Conservation (phyloP, 805 yeast genomes). For the Candida germanica region DNA sequence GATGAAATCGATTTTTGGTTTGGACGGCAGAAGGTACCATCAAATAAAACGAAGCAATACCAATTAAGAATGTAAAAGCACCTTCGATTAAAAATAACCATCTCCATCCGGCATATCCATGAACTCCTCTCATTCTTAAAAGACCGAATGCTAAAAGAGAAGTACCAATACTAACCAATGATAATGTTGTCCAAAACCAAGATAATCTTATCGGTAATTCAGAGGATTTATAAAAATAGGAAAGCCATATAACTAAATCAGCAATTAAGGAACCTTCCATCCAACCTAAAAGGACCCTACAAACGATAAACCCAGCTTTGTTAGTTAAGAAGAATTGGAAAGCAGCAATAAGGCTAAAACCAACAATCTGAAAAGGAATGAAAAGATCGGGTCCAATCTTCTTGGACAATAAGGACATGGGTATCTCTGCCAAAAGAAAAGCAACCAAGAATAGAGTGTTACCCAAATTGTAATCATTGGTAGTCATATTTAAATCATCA, state of each 20-base stretch:
- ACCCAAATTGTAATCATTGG: constrained; percentile 39
- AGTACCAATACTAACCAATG: constrained; percentile 20
- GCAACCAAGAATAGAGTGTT: constrained; percentile 40
- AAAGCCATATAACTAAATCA: constrained; percentile 58
- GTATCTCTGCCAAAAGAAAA: constrained; percentile 45
- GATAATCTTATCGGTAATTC: constrained; percentile 60
- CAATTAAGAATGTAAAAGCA: constrained; percentile 50
- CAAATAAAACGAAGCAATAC: constrained; percentile 39
- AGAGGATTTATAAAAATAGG: constrained; percentile 57
- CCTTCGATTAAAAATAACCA: constrained; percentile 70
- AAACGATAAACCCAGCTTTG: constrained; percentile 21
- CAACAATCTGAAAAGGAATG: constrained; percentile 43
- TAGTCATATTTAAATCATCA: constrained; percentile 31
- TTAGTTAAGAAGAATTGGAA: constrained; percentile 22
- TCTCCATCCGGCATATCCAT: constrained; percentile 44
- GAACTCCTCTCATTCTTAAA: constrained; percentile 17
- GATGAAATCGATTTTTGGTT: constrained; percentile 48
- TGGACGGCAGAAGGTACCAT: constrained; percentile 59
- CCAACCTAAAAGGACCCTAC: constrained; percentile 26
- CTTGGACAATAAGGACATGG: constrained; percentile 62
- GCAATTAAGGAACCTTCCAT: constrained; percentile 40
- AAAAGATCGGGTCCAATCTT: constrained; percentile 59
- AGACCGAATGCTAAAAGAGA: constrained; percentile 21
- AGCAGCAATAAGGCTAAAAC: constrained; percentile 27
- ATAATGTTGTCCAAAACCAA: constrained; percentile 33